Conservation (phyloP, 164 flowering plant genomes). For the Umbilicus rupestris region DNA sequence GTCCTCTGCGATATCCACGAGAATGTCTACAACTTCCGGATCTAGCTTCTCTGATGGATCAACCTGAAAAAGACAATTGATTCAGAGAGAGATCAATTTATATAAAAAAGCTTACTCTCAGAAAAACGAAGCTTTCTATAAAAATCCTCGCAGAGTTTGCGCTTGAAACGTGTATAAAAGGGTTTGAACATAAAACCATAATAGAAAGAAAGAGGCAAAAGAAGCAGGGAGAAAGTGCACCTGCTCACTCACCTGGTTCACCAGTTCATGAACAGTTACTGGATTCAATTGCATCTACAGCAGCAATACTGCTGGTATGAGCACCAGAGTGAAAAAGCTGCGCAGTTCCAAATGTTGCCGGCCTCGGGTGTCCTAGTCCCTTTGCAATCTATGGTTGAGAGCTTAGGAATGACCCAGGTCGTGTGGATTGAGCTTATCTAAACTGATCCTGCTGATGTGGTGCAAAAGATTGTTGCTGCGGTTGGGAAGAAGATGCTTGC, state of each 20-base stretch:
- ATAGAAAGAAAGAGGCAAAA: background rate
- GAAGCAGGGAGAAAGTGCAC: background rate
- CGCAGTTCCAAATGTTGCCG: slow-evolving; percentile 24
- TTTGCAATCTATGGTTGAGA: slow-evolving; percentile 46
- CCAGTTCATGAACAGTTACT: slow-evolving; percentile 60
- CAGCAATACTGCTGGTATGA: slow-evolving; percentile 20
- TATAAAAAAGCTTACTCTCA: background rate
- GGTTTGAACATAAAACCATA: background rate
- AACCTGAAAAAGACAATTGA: slow-evolving; percentile 34
- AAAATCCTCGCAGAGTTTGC: too few species aligned
- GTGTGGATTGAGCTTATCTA: slow-evolving; percentile 34
- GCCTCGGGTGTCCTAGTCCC: slow-evolving; percentile 43
- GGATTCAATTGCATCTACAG: slow-evolving; percentile 40
- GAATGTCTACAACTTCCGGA: slow-evolving; percentile 85
- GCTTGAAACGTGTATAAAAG: background rate
- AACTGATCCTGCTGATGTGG: slow-evolving; percentile 52
- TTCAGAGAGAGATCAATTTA: background rate
- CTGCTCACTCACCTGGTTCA: slow-evolving; percentile 46
- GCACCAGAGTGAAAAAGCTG: slow-evolving; percentile 32
- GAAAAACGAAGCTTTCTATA: background rate
- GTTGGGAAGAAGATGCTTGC: slow-evolving; percentile 36
- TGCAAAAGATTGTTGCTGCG: slow-evolving; percentile 26
- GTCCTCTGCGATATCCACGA: slow-evolving; percentile 85
- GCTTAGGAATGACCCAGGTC: slow-evolving; percentile 32
- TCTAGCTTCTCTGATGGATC: slow-evolving; percentile 80